Evolutionary conservation across 1,139 yeast species (phyloP).

Genomic region (Magnusiomyces suaveolens): DNA sequence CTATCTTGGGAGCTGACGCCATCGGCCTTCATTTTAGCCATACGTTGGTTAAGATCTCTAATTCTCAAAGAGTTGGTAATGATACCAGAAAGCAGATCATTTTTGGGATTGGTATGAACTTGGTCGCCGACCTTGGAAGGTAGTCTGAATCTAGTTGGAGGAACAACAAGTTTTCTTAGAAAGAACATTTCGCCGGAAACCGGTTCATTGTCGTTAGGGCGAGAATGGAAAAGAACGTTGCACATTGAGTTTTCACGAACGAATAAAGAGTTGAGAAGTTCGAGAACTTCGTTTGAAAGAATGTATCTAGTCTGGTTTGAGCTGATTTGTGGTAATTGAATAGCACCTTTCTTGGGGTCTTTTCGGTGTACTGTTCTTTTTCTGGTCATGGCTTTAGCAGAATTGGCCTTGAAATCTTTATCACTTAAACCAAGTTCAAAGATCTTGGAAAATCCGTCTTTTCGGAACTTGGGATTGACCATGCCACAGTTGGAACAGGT

Average conservation of each 20-base stretch:
- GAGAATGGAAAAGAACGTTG: slow-evolving; percentile 56
- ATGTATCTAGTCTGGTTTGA: slow-evolving; percentile 54
- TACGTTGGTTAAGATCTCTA: slow-evolving; percentile 77
- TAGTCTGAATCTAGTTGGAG: slow-evolving; percentile 91
- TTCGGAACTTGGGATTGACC: slow-evolving; percentile 89
- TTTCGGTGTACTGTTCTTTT: slow-evolving; percentile 53
- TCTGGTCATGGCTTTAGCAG: slow-evolving; percentile 30
- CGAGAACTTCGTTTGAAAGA: slow-evolving; percentile 76
- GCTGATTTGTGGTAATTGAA: slow-evolving; percentile 36
- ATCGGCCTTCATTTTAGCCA: slow-evolving; percentile 45
- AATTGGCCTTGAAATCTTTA: slow-evolving; percentile 64
- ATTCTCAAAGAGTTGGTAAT: slow-evolving; percentile 72
- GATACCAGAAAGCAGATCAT: slow-evolving; percentile 72
- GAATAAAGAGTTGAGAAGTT: slow-evolving; percentile 66
- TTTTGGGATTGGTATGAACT: slow-evolving; percentile 88
- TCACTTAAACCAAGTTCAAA: slow-evolving; percentile 80
- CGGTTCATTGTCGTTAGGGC: slow-evolving; percentile 47
- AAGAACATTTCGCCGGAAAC: slow-evolving; percentile 85
- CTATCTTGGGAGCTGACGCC: slow-evolving; percentile 61
- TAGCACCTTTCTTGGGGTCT: slow-evolving; percentile 23
- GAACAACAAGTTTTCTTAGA: slow-evolving; percentile 78
- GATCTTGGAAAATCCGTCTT: slow-evolving; percentile 87
- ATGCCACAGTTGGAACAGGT: slow-evolving; percentile 94
- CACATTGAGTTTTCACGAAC: slow-evolving; percentile 42
- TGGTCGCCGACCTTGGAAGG: slow-evolving; percentile 97